Evolutionary conservation across 2,329 filamentous ascomycete genomes (phyloP), one percentile per base, ranked within the genome.

Genomic region (Alternaria sp.): DNA sequence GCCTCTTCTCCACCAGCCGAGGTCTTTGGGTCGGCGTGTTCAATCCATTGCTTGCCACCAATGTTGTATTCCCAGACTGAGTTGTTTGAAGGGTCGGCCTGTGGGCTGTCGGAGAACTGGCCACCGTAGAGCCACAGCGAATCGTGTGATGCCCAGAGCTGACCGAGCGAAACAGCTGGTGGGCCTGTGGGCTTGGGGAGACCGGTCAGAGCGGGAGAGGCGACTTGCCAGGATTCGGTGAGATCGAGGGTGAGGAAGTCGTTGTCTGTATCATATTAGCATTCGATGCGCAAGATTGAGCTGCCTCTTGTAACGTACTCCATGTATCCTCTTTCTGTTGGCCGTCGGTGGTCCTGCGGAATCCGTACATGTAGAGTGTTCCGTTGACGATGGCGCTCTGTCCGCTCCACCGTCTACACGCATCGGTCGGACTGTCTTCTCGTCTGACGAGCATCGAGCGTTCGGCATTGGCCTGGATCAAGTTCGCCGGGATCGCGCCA

Each of bases 361-460:
- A 92, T 36, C 91, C 91, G 69, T 93, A 94, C 58, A 93, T 86
- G 75, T 92, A 94, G 4, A 93, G 74, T 0, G 90, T 93, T 13
- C 91, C 91, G 68, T 93, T 93, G 15, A 94, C 84, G 36, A 91
- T 76, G 4, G 91, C 88, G 64, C 84, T 87, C 57, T 80, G 78
- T 25, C 79, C 78, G 15, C 73, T 75, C 77, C 77, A 80, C 52
- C 78, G 72, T 52, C 76, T 79, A 66, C 79, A 81, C 21, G 77
- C 71, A 36, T 79, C 68, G 1, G 75, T 76, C 19, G 71, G 67
- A 12, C 75, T 73, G 23, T 81, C 72, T 5, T 74, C 74, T 49
- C 79, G 68, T 43, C 66, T 74, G 13, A 71, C 61, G 7, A 79
- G 61, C 9, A 59, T 56, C 10, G 63, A 62, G 44, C 57, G 28